Conservation (phyloP, 495 filamentous ascomycete genomes). For the Penicilliopsis zonata region DNA sequence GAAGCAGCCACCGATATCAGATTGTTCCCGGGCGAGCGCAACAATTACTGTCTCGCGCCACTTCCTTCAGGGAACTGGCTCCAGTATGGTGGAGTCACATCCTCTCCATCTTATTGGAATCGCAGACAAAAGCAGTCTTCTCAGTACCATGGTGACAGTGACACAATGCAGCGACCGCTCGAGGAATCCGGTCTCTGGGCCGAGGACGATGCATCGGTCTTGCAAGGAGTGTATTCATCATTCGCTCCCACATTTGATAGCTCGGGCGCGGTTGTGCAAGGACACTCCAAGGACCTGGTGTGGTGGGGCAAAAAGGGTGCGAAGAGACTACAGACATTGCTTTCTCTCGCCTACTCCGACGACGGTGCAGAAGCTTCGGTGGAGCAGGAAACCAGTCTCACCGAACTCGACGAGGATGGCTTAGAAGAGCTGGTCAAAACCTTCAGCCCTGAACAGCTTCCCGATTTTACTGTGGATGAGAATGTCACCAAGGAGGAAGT, state of each 20-base stretch:
- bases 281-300: conserved; percentile 56
- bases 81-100: conserved; percentile 30
- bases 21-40: conserved; percentile 24
- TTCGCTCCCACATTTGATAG: conserved; percentile 82
- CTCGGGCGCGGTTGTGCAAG: conserved; percentile 58
- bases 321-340: conserved; percentile 40
- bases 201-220: conserved; percentile 41
- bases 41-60: conserved; percentile 27
- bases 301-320: conserved; percentile 79
- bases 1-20: conserved; percentile 26
- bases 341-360: conserved; percentile 28
- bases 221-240: conserved; percentile 74
- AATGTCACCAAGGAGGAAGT: conserved; percentile 29
- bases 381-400: conserved; percentile 32
- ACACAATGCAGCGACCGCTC: conserved; percentile 7
- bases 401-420: conserved; percentile 32
- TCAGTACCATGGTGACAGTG: conserved; percentile 7
- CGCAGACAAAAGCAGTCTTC: conserved; percentile 26
- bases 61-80: conserved; percentile 32
- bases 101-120: conserved; percentile 29
- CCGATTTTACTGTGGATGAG: conserved; percentile 22
- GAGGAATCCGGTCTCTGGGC: conserved; percentile 23
- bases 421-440: conserved; percentile 39
- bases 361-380: conserved; percentile 22
- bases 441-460: conserved; percentile 30